Conservation (phyloP, 345 rosid genomes). For the Mercurialis annua region DNA sequence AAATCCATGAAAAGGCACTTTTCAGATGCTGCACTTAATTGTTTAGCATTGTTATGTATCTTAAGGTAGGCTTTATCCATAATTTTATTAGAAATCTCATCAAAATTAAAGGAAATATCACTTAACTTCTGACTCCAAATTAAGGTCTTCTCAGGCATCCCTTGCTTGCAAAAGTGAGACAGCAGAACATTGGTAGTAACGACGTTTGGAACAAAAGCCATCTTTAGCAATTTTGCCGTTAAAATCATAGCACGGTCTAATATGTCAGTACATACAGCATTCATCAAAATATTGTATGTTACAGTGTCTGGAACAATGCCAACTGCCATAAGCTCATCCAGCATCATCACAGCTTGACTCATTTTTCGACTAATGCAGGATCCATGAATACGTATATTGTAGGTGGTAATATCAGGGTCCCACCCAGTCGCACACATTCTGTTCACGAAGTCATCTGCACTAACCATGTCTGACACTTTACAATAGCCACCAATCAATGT, state of each 20-base stretch:
- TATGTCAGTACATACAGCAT: conserved; percentile 49
- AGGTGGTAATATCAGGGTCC: conserved; percentile 63
- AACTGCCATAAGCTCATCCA: conserved; percentile 48
- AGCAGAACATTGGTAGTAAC: conserved; percentile 49
- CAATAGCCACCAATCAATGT: conserved; percentile 63
- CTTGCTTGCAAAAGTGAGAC: conserved; percentile 62
- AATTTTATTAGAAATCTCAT: conserved; percentile 50
- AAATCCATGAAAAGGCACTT: conserved; percentile 58
- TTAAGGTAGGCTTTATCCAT: conserved; percentile 40
- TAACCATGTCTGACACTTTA: conserved; percentile 47
- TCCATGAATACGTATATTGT: conserved; percentile 53
- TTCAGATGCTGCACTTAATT: conserved; percentile 33
- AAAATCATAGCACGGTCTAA: conserved; percentile 56
- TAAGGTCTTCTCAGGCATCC: conserved; percentile 61
- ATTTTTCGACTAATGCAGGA: conserved; percentile 40
- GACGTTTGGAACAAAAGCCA: conserved; percentile 63
- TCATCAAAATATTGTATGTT: conserved; percentile 65
- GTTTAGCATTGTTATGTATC: conserved; percentile 19
- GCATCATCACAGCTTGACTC: conserved; percentile 46
- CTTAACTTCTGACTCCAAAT: conserved; percentile 63
- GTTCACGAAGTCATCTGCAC: conserved; percentile 42
- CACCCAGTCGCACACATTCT: conserved; percentile 49
- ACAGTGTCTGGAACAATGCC: conserved; percentile 62
- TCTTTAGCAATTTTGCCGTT: conserved; percentile 68
- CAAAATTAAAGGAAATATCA: conserved; percentile 57